phyloP scores from a whole-genome alignment of 2,329 filamentous ascomycete species.

The Botrytis fabae region DNA sequence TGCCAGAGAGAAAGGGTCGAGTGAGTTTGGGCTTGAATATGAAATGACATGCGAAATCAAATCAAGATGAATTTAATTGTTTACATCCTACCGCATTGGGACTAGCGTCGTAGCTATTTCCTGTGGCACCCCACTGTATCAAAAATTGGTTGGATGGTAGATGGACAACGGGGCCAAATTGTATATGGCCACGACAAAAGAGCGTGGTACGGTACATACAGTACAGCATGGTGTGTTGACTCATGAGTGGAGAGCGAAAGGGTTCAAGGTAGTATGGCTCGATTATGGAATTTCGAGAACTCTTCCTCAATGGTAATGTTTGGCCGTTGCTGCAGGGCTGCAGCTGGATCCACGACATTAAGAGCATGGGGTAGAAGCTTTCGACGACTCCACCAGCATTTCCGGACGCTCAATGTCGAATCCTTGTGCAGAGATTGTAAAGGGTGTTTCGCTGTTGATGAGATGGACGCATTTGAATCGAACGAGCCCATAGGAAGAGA shows the following conservation, averaged over 20 bases:
- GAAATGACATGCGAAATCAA: not conserved
- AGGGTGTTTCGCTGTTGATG: not conserved
- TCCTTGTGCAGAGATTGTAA: not conserved
- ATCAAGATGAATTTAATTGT: constrained; percentile 21
- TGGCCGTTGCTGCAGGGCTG: constrained; percentile 6
- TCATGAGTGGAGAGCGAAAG: constrained; percentile 9
- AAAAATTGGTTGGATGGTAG: constrained; percentile 20
- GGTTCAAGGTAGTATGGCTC: not conserved
- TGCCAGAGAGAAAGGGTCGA: not conserved
- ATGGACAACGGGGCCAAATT: constrained; percentile 19
- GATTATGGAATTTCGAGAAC: not conserved
- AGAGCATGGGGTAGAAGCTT: constrained; percentile 7
- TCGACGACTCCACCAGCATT: not conserved
- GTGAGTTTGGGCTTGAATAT: not conserved
- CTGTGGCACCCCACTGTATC: not conserved
- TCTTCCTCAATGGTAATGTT: not conserved
- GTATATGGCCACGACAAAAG: constrained; percentile 10
- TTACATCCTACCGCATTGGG: constrained; percentile 10
- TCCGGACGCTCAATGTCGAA: not conserved
- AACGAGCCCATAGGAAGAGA: not conserved
- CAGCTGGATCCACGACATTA: constrained; percentile 19
- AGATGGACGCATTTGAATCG: not conserved
- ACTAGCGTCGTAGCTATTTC: not conserved
- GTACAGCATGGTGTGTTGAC: constrained; percentile 13
- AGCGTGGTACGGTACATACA: not conserved